phyloP scores from a whole-genome alignment of 441 rosid genomes.

The Lagerstroemia fauriei region DNA sequence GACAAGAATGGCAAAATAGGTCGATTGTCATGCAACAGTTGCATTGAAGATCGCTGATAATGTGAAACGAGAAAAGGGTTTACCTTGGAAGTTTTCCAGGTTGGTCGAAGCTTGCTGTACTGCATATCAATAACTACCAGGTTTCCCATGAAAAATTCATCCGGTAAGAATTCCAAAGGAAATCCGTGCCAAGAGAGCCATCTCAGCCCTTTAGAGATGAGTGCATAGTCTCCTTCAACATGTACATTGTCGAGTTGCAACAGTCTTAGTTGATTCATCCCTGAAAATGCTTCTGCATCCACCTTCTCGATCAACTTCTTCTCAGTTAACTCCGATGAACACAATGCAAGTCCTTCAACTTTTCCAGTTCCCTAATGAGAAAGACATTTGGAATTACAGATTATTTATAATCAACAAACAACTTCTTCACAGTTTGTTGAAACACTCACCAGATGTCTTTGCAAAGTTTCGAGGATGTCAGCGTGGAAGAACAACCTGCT shows the following conservation, averaged over 20 bases:
- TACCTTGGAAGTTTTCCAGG: background rate
- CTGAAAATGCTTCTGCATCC: background rate
- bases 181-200: slow-evolving; percentile 36
- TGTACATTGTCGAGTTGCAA: background rate
- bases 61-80: background rate
- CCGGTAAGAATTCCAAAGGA: slow-evolving; percentile 31
- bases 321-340: background rate
- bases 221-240: background rate
- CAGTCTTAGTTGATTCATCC: background rate
- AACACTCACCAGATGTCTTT: slow-evolving; percentile 29
- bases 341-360: background rate
- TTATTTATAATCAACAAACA: background rate
- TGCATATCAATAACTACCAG: slow-evolving; percentile 31
- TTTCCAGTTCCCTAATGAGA: background rate
- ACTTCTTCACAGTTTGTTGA: background rate
- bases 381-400: background rate
- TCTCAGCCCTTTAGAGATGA: background rate
- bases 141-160: slow-evolving; percentile 20
- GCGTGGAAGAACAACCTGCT: slow-evolving; percentile 47
- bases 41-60: background rate
- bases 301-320: slow-evolving; percentile 8
- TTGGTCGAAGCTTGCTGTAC: background rate
- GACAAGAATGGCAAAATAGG: background rate
- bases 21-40: background rate
- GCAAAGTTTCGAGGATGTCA: slow-evolving; percentile 27